Evolutionary conservation across 495 filamentous ascomycete species (phyloP).

Genomic region (Podospora australis): DNA sequence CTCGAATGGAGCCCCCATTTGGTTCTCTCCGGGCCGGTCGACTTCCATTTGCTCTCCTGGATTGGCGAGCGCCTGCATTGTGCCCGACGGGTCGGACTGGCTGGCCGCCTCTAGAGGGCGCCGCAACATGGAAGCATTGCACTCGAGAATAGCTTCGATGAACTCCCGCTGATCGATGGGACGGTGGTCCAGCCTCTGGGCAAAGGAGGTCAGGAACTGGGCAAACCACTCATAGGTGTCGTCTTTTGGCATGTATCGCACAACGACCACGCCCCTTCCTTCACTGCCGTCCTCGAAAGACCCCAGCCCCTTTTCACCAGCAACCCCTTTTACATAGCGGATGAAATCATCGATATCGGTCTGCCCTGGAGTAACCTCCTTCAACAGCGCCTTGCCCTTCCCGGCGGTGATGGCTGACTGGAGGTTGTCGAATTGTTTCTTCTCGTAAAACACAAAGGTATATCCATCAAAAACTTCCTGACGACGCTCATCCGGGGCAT

Average conservation of each 20-base stretch:
- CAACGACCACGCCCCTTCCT: slow-evolving; percentile 67
- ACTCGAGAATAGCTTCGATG: slow-evolving; percentile 77
- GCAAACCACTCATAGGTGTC: slow-evolving; percentile 61
- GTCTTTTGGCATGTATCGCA: slow-evolving; percentile 64
- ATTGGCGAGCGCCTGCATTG: not conserved
- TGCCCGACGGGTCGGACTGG: slow-evolving; percentile 10
- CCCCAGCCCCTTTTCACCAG: slow-evolving; percentile 63
- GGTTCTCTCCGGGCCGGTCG: slow-evolving; percentile 24
- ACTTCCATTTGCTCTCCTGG: slow-evolving; percentile 25
- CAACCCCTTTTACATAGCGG: slow-evolving; percentile 64
- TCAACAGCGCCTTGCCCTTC: slow-evolving; percentile 72
- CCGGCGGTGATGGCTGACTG: slow-evolving; percentile 67
- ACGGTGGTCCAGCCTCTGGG: slow-evolving; percentile 65
- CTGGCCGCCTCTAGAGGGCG: slow-evolving; percentile 49
- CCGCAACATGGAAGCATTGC: slow-evolving; percentile 63
- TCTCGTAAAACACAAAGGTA: slow-evolving; percentile 81
- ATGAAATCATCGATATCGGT: slow-evolving; percentile 74
- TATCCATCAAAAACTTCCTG: slow-evolving; percentile 75
- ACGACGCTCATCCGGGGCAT: slow-evolving; percentile 60
- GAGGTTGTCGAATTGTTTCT: slow-evolving; percentile 71
- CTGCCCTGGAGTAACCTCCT: slow-evolving; percentile 51
- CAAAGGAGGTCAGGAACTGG: slow-evolving; percentile 59
- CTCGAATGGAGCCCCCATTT: too few species aligned
- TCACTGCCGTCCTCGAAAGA: slow-evolving; percentile 55
- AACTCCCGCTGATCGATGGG: slow-evolving; percentile 90